Percentiles rank a stretch among this genome's conserved stretches.
Conservation (phyloP, 257 asterid species). For the Solanum lignicaule region DNA sequence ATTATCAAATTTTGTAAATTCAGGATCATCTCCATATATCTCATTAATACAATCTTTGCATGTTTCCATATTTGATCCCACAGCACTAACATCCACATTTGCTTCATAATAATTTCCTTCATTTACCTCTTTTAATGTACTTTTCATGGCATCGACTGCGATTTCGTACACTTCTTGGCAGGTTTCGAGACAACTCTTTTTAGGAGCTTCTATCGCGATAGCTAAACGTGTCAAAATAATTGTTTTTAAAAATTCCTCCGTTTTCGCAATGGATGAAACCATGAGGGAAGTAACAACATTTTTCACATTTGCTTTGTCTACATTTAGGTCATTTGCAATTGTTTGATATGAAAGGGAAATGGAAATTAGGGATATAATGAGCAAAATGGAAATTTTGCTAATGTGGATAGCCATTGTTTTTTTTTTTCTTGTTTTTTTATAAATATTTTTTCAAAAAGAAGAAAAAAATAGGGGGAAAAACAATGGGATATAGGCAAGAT, state of each 20-base stretch:
- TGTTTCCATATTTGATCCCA: not conserved
- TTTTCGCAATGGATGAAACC: conserved; percentile 12
- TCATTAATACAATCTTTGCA: not conserved
- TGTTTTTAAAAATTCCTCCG: conserved; percentile 9
- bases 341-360: not conserved
- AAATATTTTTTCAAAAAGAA: not conserved
- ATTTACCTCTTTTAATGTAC: conserved; percentile 8
- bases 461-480: not conserved
- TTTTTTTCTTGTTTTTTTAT: not conserved
- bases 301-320: not conserved
- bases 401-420: not conserved
- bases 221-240: conserved; percentile 7
- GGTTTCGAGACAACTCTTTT: conserved; percentile 5
- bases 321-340: not conserved
- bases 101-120: conserved; percentile 25
- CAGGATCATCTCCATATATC: not conserved
- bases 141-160: conserved; percentile 19
- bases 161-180: conserved; percentile 22
- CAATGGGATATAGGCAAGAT: not conserved
- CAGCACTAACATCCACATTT: conserved; percentile 18
- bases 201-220: not conserved
- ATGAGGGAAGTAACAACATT: not conserved
- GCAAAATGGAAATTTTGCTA: not conserved
- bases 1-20: not conserved
- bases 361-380: not conserved